A percentile compares a stretch with the other conserved stretches of the same genome.
These are phyloP conservation scores for Wickerhamomyces chaumierensis DNA, from an alignment of 805 yeast genomes.

Conservation along the genomic window DNA sequence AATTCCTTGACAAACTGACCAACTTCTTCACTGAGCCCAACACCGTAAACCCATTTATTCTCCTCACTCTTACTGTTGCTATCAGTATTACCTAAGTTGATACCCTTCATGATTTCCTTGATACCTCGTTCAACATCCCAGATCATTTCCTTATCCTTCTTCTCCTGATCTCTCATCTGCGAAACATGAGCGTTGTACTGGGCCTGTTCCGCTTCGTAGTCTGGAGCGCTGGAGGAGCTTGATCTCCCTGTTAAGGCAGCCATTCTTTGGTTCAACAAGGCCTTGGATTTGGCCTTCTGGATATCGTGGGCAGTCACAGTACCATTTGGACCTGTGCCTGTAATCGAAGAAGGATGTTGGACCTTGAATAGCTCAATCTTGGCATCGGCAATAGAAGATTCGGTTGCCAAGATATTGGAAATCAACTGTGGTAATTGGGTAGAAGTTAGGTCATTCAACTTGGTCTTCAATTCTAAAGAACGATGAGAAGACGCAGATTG, in stretches of 20 bases:
- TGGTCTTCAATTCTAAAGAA: constrained; percentile 32
- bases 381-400: constrained; percentile 54
- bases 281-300: constrained; percentile 70
- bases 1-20: constrained; percentile 49
- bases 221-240: constrained; percentile 28
- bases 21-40: constrained; percentile 64
- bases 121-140: constrained; percentile 66
- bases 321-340: constrained; percentile 84
- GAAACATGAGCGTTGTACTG: constrained; percentile 38
- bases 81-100: constrained; percentile 22
- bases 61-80: constrained; percentile 35
- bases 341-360: constrained; percentile 59
- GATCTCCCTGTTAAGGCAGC: constrained; percentile 83
- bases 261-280: constrained; percentile 75
- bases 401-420: constrained; percentile 48
- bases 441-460: constrained; percentile 54
- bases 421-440: constrained; percentile 61
- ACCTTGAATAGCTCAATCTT: constrained; percentile 55
- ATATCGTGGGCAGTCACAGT: constrained; percentile 75
- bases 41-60: constrained; percentile 72
- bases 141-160: constrained; percentile 47
- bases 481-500: constrained; percentile 23
- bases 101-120: constrained; percentile 38
- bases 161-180: constrained; percentile 40
- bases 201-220: constrained; percentile 24